These are phyloP conservation scores for Austroboletus rostrupii DNA, from an alignment of 1,284 basidiomycete species.

Conservation along the genomic window DNA sequence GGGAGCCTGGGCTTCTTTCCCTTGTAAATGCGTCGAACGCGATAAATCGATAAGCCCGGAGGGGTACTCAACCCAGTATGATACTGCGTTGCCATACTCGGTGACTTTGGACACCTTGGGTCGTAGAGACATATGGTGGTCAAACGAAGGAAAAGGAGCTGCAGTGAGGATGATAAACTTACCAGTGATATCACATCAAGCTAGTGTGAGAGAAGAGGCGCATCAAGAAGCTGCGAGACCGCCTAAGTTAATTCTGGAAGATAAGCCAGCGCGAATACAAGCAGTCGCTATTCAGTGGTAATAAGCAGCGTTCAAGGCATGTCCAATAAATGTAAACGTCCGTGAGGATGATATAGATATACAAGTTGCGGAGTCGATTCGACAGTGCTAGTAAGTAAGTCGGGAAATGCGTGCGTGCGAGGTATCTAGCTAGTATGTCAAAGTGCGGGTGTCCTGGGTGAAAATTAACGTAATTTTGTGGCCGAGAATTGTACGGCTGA, in stretches of 20 bases:
- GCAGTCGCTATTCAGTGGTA: neutral
- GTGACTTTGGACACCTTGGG: conserved; percentile 41
- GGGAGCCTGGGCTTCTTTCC: conserved; percentile 25
- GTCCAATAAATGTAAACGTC: conserved; percentile 9
- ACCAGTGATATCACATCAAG: too few relatives aligned
- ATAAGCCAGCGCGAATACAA: conserved; percentile 8
- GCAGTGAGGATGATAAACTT: neutral
- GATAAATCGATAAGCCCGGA: conserved; percentile 60
- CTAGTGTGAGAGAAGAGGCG: neutral
- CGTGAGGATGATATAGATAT: conserved; percentile 14
- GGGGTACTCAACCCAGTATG: conserved; percentile 69
- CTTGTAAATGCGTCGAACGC: conserved; percentile 36
- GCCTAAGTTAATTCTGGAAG: conserved; percentile 10
- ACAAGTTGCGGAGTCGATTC: conserved; percentile 9
- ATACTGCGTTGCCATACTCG: conserved; percentile 52
- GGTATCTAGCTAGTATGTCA: conserved; percentile 19
- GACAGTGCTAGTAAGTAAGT: conserved; percentile 10
- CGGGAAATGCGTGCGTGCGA: conserved; percentile 5
- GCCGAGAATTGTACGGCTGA: conserved; percentile 3
- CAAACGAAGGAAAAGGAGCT: conserved; percentile 24
- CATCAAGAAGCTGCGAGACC: neutral
- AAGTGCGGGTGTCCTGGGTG: conserved; percentile 4
- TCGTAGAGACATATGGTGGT: conserved; percentile 39
- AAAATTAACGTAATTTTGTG: conserved; percentile 5
- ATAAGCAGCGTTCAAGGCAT: conserved; percentile 1